Evolutionary conservation across 2,329 filamentous ascomycete genomes (phyloP), one percentile per base, ranked within the genome.

Genomic region (Hypoxylon sp.): DNA sequence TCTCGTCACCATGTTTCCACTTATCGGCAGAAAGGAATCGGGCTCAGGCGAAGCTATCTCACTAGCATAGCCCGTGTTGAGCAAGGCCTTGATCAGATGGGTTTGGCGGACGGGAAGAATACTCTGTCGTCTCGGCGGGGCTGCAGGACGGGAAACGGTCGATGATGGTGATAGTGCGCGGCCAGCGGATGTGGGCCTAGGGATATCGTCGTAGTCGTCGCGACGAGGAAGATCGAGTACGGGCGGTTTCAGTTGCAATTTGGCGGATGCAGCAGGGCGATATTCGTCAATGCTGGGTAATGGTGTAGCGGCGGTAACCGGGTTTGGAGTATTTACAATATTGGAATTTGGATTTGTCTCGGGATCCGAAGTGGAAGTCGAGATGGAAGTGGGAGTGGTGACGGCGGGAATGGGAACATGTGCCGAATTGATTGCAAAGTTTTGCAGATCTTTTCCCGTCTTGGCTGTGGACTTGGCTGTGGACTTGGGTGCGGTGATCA

Each of bases 1-100:
- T 69, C 90, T 82, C 50, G 80, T 84, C 60, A 82, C 74, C 83
- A 86, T 86, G 53, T 69, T 75, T 55, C 68, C 68, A 64, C 72
- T 74, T 45, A 78, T 72, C 31, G 73, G 72, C 42, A 66, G 51
- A 52, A 70, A 54, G 64, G 70, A 53, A 56, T 71, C 64, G 58
- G 65, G 53, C 63, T 71, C 66, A 69, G 67, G 54, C 67, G 71
- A 65, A 65, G 77, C 70, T 71, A 68, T 34, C 48, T 74, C 73
- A 59, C 69, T 64, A 58, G 68, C 57, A 42, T 74, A 65, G 19
- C 73, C 71, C 37, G 75, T 67, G 59, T 78, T 74, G 55, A 86
- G 75, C 36, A 86, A 73, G 7, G 78, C 78, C 56, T 74, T 78
- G 62, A 82, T 81, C 55, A 78, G 64, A 38, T 68, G 73, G 27